Evolutionary conservation across 2,329 filamentous ascomycete genomes (phyloP), one percentile per base, ranked within the genome.

Genomic region (Neopestalotiopsis sp.): DNA sequence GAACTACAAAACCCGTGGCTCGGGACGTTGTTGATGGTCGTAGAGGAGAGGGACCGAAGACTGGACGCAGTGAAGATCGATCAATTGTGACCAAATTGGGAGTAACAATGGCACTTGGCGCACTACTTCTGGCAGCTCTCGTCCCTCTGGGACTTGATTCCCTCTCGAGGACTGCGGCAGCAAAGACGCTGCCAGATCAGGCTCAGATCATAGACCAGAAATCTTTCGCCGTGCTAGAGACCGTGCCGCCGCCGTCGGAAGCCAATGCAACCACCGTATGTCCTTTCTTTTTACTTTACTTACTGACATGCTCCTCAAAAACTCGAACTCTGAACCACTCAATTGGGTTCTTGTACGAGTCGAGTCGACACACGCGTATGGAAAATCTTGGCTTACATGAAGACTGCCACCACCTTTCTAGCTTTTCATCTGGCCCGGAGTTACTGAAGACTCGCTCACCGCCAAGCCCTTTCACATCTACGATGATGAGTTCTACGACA

Each of bases 401-500:
- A 49, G 17, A 17, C 17, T 53, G 17, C 20, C 20, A n/a, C 45
- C 2, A 53, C 45, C 20, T 0, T 62, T 38, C 34, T 58, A 83
- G 79, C 70, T 77, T 12, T 85, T 85, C 70, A 69, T 83, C 24
- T 85, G 84, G n/a, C 84, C 84, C 0, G 83, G 83, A 1, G 75
- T 81, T 30, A 80, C 80, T 0, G 67, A 78, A 9, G 78, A 81
- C 17, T 79, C 77, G 9, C 78, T 85, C 1, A 67, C 70, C 1
- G 79, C 77, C 24, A 82, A 77, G 73, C 79, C 82, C 10, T 82
- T 83, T 70, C 80, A 85, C 68, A 76, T 87, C 67, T 89, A 87
- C 71, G 83, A 88, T 62, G 76, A 82, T 0, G 84, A 84, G 20
- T 89, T 89, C 67, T 79, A 81, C 63, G 77, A 83, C 32, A 79